Percentiles rank a stretch among this genome's conserved stretches.
phyloP scores from a whole-genome alignment of 495 filamentous ascomycete genomes.

The Penicillium chermesinum region DNA sequence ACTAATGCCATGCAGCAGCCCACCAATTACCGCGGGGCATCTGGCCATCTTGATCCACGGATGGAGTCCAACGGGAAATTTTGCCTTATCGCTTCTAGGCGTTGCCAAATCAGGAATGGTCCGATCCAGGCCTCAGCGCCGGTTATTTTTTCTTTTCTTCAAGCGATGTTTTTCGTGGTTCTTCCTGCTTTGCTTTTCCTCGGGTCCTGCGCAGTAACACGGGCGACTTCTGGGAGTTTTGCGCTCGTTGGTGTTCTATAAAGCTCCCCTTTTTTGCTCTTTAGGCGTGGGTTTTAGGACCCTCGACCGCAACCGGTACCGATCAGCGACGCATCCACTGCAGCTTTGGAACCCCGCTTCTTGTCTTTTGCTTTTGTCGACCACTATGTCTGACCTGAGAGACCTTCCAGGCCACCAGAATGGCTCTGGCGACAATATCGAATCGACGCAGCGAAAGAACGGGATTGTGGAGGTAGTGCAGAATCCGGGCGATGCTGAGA shows the following conservation, averaged over 20 bases:
- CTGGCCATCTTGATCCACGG: no score
- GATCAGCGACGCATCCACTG: conserved; percentile 1
- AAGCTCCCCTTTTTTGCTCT: conserved; percentile 34
- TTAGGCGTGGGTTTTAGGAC: no score
- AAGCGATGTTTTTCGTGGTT: conserved; percentile 4
- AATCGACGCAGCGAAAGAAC: conserved; percentile 23
- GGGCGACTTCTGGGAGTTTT: conserved; percentile 58
- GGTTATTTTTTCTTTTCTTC: conserved; percentile 6
- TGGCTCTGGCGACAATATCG: conserved; percentile 3
- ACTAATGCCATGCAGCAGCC: no score
- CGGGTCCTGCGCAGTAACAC: conserved; percentile 18
- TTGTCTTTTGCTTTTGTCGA: not conserved
- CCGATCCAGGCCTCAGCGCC: not conserved
- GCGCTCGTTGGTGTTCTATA: conserved; percentile 43
- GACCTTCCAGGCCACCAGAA: conserved; percentile 25
- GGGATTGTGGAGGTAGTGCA: conserved; percentile 16
- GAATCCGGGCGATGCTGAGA: conserved; percentile 11
- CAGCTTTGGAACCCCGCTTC: conserved; percentile 13
- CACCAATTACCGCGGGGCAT: no score
- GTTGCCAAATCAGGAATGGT: not conserved
- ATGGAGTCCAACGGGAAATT: no score
- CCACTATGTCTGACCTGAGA: conserved; percentile 28
- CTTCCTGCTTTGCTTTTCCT: conserved; percentile 1
- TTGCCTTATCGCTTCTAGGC: not conserved
- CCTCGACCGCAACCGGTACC: not conserved